Base-by-base conservation (phyloP, 176 grass and related monocot genomes). In the Echinochloa phyllopogon region DNA sequence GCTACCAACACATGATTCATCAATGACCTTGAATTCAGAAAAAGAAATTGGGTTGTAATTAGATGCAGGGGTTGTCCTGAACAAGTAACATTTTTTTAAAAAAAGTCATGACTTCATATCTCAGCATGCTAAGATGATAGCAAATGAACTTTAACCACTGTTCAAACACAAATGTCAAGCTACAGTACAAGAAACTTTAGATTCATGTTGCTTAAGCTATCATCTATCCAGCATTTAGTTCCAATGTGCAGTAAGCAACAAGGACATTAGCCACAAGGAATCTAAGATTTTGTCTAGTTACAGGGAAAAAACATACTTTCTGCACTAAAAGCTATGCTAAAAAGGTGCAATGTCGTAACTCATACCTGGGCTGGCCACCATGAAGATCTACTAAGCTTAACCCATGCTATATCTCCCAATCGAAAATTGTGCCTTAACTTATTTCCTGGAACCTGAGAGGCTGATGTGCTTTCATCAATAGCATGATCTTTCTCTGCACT, bases 321-420 rank as follows among this genome's bases (percentile, higher is more conserved):
- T 52, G 43, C 39, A 50, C 7, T 72, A 43, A 38, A 39, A 77
- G 11, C 49, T 47, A 53, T 65, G 33, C 52, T 74, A 36, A 23
- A 48, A 87, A 87, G n/a, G 16, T 68, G 65, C 43, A 18, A 7
- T 52, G 59, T 21, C 25, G 33, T 52, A 52, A 24, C 7, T 52
- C 53, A 71, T 89, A 99, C 96, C 96, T 96, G 96, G 61, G 94
- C 89, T 82, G 96, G 96, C 93, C 96, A 99, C 96, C 93, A 99
- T 64, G 87, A 89, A 24, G 78, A 76, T 23, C 72, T 82, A 66
- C 33, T 43, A 68, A 82, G 84, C 78, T 94, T 88, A 87, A 95
- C 85, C 96, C 96, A 99, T 69, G 86, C 75, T 63, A 94, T 86
- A 86, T 96, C 89, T 69, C 96, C 96, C 65, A 91, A 76, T 48